Conservation (phyloP, 140 eudicot species). For the Erigeron philadelphicus region DNA sequence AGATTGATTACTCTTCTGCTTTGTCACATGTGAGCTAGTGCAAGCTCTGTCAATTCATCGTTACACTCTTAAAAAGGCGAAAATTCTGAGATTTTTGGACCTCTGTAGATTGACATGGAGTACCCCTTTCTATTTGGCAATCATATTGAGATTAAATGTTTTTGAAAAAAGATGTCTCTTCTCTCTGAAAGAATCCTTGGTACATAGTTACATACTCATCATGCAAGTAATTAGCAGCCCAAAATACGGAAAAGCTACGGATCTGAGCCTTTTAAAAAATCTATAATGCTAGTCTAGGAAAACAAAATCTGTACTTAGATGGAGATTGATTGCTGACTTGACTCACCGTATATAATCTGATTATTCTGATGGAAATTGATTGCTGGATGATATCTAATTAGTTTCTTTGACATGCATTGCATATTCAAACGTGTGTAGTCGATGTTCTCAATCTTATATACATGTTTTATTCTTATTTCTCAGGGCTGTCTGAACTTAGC, state of each 20-base stretch:
- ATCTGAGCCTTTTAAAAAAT: background rate
- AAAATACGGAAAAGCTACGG: background rate
- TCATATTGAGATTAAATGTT: no score
- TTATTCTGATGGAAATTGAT: background rate
- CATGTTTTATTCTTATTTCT: background rate
- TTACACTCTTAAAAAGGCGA: no score
- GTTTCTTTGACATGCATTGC: background rate
- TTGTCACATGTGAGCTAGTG: background rate
- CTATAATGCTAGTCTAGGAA: background rate
- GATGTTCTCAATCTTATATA: background rate
- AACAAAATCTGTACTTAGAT: background rate
- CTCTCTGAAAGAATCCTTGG: background rate
- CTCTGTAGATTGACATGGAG: background rate
- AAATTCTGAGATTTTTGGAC: background rate
- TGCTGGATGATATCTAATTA: background rate
- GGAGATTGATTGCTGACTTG: background rate
- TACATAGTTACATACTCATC: background rate
- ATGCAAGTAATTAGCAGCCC: background rate
- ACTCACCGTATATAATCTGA: background rate
- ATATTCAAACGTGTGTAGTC: background rate
- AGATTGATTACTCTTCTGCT: background rate
- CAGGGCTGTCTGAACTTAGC: conserved; percentile 91
- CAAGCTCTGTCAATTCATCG: no score
- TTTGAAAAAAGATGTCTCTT: no score
- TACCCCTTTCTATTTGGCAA: background rate